Conservation (phyloP, 2,329 filamentous ascomycete genomes). For the Talaromyces sp. region DNA sequence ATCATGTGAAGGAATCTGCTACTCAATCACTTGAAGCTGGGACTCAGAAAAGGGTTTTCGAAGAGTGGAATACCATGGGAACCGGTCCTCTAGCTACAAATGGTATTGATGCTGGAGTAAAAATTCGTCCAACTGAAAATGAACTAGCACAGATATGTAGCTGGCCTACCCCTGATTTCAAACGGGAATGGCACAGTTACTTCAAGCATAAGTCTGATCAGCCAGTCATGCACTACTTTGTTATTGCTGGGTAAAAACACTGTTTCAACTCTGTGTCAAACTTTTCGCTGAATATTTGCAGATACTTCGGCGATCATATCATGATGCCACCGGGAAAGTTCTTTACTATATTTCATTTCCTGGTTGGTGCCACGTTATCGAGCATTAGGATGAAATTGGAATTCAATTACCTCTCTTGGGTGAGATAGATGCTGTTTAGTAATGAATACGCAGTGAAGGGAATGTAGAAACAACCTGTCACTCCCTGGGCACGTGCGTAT, state of each 20-base stretch:
- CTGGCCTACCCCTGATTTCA: conserved; percentile 74
- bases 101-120: conserved; percentile 76
- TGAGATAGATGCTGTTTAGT: background rate
- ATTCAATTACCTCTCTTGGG: background rate
- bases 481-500: conserved; percentile 66
- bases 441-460: conserved; percentile 51
- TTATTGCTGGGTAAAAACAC: conserved; percentile 58
- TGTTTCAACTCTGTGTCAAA: background rate
- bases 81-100: conserved; percentile 75
- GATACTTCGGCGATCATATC: conserved; percentile 50
- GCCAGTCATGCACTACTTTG: conserved; percentile 80
- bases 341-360: conserved; percentile 81
- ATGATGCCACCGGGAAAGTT: conserved; percentile 71
- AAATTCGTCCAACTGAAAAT: conserved; percentile 66
- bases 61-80: conserved; percentile 76
- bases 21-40: background rate
- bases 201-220: conserved; percentile 83
- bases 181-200: conserved; percentile 73
- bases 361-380: conserved; percentile 36
- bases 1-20: background rate
- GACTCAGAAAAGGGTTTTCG: conserved; percentile 65
- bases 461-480: conserved; percentile 76
- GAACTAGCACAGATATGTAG: conserved; percentile 66
- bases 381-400: background rate
- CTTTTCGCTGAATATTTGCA: background rate